Evolutionary conservation across 805 yeast genomes (phyloP).

Genomic region (Candida caryicola): DNA sequence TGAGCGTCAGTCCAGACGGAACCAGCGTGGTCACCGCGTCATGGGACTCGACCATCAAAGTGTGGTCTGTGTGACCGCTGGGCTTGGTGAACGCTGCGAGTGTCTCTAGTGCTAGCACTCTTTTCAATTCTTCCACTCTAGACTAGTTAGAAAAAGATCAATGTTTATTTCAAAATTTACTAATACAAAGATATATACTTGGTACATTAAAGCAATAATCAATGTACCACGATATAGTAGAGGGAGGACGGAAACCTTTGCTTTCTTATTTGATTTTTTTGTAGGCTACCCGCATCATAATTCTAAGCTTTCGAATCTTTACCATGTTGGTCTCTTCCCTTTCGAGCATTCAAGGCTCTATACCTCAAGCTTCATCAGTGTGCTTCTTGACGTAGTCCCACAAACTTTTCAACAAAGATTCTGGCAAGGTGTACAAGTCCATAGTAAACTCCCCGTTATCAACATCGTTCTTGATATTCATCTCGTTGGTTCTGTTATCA

Average conservation of each 20-base stretch:
- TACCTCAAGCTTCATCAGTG: conserved; percentile 24
- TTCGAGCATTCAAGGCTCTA: neutral
- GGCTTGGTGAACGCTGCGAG: too few relatives aligned
- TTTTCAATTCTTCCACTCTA: too few relatives aligned
- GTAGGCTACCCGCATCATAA: conserved; percentile 1
- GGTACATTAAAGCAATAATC: neutral
- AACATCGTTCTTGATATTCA: conserved; percentile 92
- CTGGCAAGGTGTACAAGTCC: conserved; percentile 93
- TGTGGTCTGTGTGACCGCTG: conserved; percentile 59
- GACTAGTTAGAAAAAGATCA: too few relatives aligned
- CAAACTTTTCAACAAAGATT: conserved; percentile 81
- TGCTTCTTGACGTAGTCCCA: conserved; percentile 92
- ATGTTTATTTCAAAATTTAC: neutral
- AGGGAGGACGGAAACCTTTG: neutral
- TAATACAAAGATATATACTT: neutral
- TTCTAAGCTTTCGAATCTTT: conserved; percentile 1
- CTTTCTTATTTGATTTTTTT: conserved; percentile 1
- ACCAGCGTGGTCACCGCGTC: conserved; percentile 73
- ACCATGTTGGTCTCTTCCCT: neutral
- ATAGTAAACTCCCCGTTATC: conserved; percentile 97
- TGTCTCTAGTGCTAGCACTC: too few relatives aligned
- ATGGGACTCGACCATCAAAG: conserved; percentile 71
- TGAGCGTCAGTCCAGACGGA: conserved; percentile 71
- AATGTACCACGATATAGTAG: neutral
- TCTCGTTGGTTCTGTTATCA: conserved; percentile 90